Evolutionary conservation across 2,329 filamentous ascomycete genomes (phyloP).

Genomic region (Colletotrichum paranaense): DNA sequence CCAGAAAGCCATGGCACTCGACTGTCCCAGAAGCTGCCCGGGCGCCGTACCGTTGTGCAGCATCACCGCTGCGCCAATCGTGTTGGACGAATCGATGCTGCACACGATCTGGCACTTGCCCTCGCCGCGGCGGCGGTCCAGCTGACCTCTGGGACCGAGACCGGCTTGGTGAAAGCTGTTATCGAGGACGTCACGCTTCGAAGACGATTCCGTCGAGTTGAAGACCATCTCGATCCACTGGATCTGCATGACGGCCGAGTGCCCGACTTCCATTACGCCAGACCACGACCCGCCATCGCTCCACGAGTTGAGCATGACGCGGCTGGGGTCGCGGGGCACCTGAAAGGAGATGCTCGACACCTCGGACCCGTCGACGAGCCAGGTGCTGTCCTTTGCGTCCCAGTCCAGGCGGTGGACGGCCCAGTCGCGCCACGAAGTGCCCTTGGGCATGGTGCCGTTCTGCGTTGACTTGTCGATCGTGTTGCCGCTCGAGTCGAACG

Average conservation of each 20-base stretch:
- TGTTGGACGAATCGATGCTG: slow-evolving; percentile 49
- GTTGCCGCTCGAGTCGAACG: slow-evolving; percentile 56
- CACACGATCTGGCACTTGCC: slow-evolving; percentile 42
- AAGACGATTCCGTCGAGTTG: slow-evolving; percentile 49
- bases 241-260: slow-evolving; percentile 66
- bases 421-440: slow-evolving; percentile 64
- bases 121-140: slow-evolving; percentile 22
- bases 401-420: slow-evolving; percentile 71
- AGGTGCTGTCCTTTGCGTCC: slow-evolving; percentile 63
- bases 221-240: slow-evolving; percentile 73
- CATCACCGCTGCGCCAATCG: slow-evolving; percentile 52
- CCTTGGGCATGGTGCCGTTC: slow-evolving; percentile 58
- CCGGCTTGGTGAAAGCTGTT: neutral
- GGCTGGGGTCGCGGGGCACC: slow-evolving; percentile 62
- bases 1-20: slow-evolving; percentile 34
- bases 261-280: slow-evolving; percentile 65
- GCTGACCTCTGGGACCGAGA: slow-evolving; percentile 13
- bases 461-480: slow-evolving; percentile 58
- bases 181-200: slow-evolving; percentile 8
- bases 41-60: slow-evolving; percentile 38
- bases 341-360: slow-evolving; percentile 66
- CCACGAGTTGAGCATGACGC: slow-evolving; percentile 70
- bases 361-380: slow-evolving; percentile 65
- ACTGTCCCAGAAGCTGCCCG: slow-evolving; percentile 38
- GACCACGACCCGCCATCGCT: slow-evolving; percentile 70